Conservation (phyloP, 192 early-diverging fungal genomes). For the Linnemannia hyalina region DNA sequence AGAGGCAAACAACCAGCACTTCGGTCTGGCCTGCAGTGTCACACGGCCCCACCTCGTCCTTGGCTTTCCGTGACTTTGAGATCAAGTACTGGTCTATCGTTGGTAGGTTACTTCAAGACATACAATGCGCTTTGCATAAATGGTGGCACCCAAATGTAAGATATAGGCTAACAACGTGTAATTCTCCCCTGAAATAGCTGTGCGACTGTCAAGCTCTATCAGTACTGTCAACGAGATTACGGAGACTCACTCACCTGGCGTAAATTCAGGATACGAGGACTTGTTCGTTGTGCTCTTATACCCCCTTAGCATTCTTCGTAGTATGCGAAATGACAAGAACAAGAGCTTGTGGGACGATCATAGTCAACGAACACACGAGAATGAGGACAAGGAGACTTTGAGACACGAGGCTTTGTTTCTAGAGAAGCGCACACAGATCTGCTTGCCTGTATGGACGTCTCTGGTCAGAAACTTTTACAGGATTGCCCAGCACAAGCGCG, state of each 20-base stretch:
- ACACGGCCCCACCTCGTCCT: not conserved
- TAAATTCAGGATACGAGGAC: constrained; percentile 4
- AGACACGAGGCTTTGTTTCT: not conserved
- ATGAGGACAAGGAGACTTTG: not conserved
- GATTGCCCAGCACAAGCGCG: constrained; percentile 31
- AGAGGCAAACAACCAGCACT: constrained; percentile 7
- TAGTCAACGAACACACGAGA: constrained; percentile 16
- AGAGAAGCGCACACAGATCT: constrained; percentile 9
- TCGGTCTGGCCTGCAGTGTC: constrained; percentile 15
- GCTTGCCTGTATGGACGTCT: constrained; percentile 21
- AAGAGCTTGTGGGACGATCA: not conserved
- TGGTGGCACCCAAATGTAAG: too few relatives aligned
- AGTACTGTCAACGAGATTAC: constrained; percentile 26
- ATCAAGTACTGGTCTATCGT: constrained; percentile 45
- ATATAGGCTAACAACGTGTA: not conserved
- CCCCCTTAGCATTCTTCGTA: constrained; percentile 24
- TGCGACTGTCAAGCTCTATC: constrained; percentile 23
- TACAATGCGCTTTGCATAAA: too few relatives aligned
- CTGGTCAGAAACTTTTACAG: constrained; percentile 29
- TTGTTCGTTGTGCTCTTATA: constrained; percentile 20
- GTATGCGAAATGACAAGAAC: not conserved
- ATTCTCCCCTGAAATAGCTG: constrained; percentile 7
- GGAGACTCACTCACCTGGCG: constrained; percentile 9
- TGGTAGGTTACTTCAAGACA: constrained; percentile 5
- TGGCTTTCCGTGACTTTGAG: constrained; percentile 30